Base-by-base conservation (phyloP, 2,329 filamentous ascomycete genomes). In the Pseudocercospora pini-densiflorae region DNA sequence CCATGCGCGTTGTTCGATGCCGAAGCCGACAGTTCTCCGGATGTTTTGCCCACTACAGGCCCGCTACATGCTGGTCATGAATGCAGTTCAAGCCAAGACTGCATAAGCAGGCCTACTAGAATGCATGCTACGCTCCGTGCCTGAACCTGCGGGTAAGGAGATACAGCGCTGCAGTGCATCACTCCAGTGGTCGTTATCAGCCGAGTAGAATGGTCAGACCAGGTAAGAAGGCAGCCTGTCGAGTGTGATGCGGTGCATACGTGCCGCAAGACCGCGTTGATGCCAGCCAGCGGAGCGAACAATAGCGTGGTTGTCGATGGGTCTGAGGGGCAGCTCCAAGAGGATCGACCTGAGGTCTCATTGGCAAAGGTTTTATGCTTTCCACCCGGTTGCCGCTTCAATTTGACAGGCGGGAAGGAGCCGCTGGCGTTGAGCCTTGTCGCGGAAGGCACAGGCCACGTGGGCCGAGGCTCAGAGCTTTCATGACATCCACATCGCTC, bases 321-420 rank as follows among this genome's bases (percentile, higher is more conserved):
- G 53, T 23, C 24, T 4, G 27, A 19, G 29, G 55, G 12, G 9
- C 29, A 27, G 55, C 55, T 36, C 29, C 55, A 24, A 33, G 55
- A 36, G 55, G 24, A 43, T 43, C 27, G 51, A 33, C 23, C 10
- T 55, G 51, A 55, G 51, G 51, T 55, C 27, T 55, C 23, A 55
- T 29, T 55, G 24, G 51, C 23, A 16, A 2, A 55, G 24, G 33
- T 31, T 55, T 55, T 24, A 43, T 43, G 51, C 51, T 55, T 55
- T 55, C 23, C 21, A n/a, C 51, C 51, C 51, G 27, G 8, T 55
- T 27, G 51, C 27, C 51, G 23, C 51, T n/a, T 33, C 12, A 16
- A n/a, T 31, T 55, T 55, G 51, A 55, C 51, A 55, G 51, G 51
- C 27, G 51, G 51, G 51, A 55, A 55, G 51, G 51, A 55, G 49